A percentile compares a stretch with the other conserved stretches of the same genome.
phyloP scores from a whole-genome alignment of 495 filamentous ascomycete genomes.

The Cercophora sp. region DNA sequence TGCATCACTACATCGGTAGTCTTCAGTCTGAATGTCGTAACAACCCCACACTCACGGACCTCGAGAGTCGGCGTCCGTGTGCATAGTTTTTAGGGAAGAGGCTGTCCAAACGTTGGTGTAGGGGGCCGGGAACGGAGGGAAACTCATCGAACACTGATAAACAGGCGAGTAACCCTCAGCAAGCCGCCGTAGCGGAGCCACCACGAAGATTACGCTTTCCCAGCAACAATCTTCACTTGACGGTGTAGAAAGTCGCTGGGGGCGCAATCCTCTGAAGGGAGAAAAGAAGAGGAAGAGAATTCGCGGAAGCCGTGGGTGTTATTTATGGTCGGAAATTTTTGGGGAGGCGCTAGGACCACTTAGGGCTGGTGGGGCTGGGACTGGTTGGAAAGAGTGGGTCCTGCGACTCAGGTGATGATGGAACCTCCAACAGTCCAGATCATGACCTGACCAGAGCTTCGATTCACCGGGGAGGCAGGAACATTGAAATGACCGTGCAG shows the following conservation, averaged over 20 bases:
- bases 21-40: slow-evolving; percentile 34
- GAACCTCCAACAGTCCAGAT: too few relatives aligned
- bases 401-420: too few relatives aligned
- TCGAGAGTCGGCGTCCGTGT: slow-evolving; percentile 24
- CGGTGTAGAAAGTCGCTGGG: slow-evolving; percentile 24
- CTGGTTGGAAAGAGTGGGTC: too few relatives aligned
- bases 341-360: background rate
- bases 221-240: slow-evolving; percentile 25
- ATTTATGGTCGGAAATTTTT: slow-evolving; percentile 6
- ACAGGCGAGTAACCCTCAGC: slow-evolving; percentile 33
- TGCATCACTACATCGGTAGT: too few relatives aligned
- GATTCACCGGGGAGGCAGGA: too few relatives aligned
- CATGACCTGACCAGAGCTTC: too few relatives aligned
- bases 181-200: slow-evolving; percentile 34
- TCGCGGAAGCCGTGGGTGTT: background rate
- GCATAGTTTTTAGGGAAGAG: slow-evolving; percentile 21
- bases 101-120: slow-evolving; percentile 26
- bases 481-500: too few relatives aligned
- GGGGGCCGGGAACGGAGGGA: slow-evolving; percentile 40
- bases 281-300: slow-evolving; percentile 5
- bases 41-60: slow-evolving; percentile 33
- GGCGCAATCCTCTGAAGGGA: slow-evolving; percentile 8
- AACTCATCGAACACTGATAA: slow-evolving; percentile 23
- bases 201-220: slow-evolving; percentile 1
- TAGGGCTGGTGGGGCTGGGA: background rate